Evolutionary conservation across 2,329 filamentous ascomycete species (phyloP).

Genomic region (Penicillium sp.): DNA sequence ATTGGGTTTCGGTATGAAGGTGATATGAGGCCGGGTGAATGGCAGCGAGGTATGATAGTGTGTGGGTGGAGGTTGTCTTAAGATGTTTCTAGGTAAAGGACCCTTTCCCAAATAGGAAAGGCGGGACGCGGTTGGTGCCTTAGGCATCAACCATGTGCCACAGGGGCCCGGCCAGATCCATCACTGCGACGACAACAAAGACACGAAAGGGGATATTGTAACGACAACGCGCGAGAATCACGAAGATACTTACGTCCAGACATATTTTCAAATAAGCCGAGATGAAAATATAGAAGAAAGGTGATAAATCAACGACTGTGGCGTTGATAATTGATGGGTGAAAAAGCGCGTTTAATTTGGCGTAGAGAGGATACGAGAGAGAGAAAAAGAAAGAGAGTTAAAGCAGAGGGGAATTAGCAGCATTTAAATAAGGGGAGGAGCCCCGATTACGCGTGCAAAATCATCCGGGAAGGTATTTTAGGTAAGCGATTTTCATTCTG

Average conservation of each 20-base stretch:
- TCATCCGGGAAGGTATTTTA: conserved; percentile 24
- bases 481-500: conserved; percentile 29
- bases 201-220: neutral
- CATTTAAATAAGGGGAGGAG: conserved; percentile 32
- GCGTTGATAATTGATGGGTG: conserved; percentile 17
- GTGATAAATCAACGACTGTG: conserved; percentile 2
- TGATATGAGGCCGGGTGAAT: neutral
- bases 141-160: conserved; percentile 27
- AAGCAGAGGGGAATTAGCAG: conserved; percentile 15
- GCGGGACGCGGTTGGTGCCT: conserved; percentile 12
- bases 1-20: neutral
- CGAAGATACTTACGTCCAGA: conserved; percentile 40
- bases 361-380: conserved; percentile 5
- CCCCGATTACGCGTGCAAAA: conserved; percentile 27
- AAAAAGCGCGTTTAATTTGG: conserved; percentile 13
- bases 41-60: neutral
- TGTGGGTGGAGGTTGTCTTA: conserved; percentile 10
- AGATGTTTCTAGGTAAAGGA: neutral
- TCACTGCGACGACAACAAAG: conserved; percentile 9
- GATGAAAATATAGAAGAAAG: conserved; percentile 16
- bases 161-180: conserved; percentile 20
- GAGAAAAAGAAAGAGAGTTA: conserved; percentile 18
- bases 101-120: conserved; percentile 13
- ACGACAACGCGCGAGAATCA: conserved; percentile 4
- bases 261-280: conserved; percentile 29